Evolutionary conservation across 176 grass and related monocot species (phyloP).

Genomic region (Luzula sylvatica): DNA sequence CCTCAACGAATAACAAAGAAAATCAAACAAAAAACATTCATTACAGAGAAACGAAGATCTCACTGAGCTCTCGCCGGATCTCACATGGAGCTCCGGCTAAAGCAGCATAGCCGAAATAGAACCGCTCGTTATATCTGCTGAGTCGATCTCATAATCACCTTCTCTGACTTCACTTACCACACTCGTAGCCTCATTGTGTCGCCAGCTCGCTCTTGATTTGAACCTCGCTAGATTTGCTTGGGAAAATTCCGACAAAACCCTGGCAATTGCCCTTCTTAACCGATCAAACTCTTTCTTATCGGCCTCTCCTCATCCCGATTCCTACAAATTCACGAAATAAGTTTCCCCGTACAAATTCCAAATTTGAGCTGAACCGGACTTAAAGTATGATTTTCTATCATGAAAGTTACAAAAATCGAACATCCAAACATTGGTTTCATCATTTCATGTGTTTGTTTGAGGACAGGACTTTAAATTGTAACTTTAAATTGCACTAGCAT

Average conservation of each 20-base stretch:
- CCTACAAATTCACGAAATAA: slow-evolving; percentile 39
- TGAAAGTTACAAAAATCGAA: too few species aligned
- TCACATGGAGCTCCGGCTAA: slow-evolving; percentile 24
- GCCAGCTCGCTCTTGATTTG: slow-evolving; percentile 39
- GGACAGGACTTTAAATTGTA: too few species aligned
- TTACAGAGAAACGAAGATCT: slow-evolving; percentile 66
- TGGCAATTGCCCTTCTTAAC: too few species aligned
- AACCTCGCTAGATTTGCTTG: slow-evolving; percentile 63
- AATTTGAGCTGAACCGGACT: too few species aligned
- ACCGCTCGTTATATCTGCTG: slow-evolving; percentile 36
- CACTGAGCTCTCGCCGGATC: slow-evolving; percentile 89
- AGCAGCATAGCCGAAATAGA: slow-evolving; percentile 39
- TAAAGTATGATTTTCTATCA: too few species aligned
- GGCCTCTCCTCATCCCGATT: slow-evolving; percentile 24
- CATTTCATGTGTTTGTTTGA: too few species aligned
- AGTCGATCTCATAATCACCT: slow-evolving; percentile 30
- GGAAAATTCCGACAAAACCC: too few species aligned
- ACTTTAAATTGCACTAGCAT: too few species aligned
- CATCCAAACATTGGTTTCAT: too few species aligned
- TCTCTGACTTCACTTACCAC: slow-evolving; percentile 25
- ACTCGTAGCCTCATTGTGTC: slow-evolving; percentile 34
- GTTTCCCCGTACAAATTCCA: too few species aligned
- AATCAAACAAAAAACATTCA: slow-evolving; percentile 7
- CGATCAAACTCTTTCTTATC: slow-evolving; percentile 53
- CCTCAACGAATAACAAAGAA: neutral